A percentile compares a stretch with the other conserved stretches of the same genome.
phyloP scores from a whole-genome alignment of 495 filamentous ascomycete species.

The Lepraria neglecta region DNA sequence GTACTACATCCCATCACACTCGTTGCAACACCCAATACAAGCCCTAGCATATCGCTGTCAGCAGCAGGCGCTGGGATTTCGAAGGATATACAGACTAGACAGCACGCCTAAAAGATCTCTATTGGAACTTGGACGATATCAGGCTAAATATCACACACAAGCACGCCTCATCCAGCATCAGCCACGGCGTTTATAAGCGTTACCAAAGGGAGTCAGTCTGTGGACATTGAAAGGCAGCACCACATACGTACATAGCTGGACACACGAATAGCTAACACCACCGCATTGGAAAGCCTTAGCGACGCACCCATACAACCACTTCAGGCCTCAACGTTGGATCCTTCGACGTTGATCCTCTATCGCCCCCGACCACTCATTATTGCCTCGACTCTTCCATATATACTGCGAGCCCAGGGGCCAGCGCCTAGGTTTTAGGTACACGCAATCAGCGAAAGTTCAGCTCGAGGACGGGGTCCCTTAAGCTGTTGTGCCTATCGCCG shows the following conservation, averaged over 20 bases:
- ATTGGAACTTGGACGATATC: background rate
- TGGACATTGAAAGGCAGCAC: too few relatives aligned
- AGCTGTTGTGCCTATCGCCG: background rate
- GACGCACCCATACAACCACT: background rate
- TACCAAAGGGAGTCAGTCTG: background rate
- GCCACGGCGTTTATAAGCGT: slow-evolving; percentile 11
- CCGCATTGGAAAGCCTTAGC: background rate
- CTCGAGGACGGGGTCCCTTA: background rate
- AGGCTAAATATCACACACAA: background rate
- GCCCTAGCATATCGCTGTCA: background rate
- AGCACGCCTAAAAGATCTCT: background rate
- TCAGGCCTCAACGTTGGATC: background rate
- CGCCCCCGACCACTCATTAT: background rate
- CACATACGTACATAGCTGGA: background rate
- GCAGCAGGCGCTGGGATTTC: slow-evolving; percentile 10
- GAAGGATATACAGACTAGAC: background rate
- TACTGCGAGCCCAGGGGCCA: background rate
- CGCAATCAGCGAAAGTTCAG: background rate
- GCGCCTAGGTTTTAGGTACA: background rate
- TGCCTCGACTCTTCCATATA: background rate
- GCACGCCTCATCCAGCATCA: background rate
- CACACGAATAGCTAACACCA: background rate
- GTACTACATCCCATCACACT: slow-evolving; percentile 1
- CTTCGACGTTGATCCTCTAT: background rate
- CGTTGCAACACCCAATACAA: background rate